Base-by-base conservation (phyloP, 176 grass and related monocot genomes). In the Aegilops bicornis region DNA sequence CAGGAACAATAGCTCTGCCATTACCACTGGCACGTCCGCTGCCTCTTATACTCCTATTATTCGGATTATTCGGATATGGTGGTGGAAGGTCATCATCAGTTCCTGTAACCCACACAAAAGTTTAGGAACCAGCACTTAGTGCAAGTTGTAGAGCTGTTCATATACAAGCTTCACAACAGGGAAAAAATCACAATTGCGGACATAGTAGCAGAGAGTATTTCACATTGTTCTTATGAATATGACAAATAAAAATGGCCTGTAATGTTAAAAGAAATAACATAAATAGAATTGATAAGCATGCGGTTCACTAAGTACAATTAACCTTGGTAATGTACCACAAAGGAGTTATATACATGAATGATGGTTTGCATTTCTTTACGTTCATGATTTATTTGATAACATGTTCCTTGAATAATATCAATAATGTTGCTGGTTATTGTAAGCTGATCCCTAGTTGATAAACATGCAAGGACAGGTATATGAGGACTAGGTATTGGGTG, bases 41-140 rank as follows among this genome's bases (percentile, higher is more conserved):
- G 27, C 83, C 87, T 82, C 90, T 94, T 33, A 87, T 83, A 87
- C 84, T 73, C 76, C 80, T 89, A 83, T 42, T 89, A 65, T 54
- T 54, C 16, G 50, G 50, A 54, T 59, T 59, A 59, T 92, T 98
- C 12, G 86, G 78, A 88, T 89, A 90, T 83, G 87, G 79, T 68
- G 89, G 93, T 63, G 93, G 95, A 87, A 98, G 77, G 88, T 98
- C 95, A 87, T 95, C 95, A 83, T 95, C 93, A 85, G 95, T 98
- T 86, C 93, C 95, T 95, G 93, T 74, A 90, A 59, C 17, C 73
- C 35, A 86, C 10, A 60, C 11, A 69, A 2, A 58, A 83, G 31
- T 79, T 47, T 15, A 73, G 42, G 19, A 86, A 42, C 39, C 76
- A 88, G 27, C 65, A 73, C 45, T 52, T 79, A 78, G 27, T 58